Conservation (phyloP, 768 basidiomycete genomes). For the Hygrophorus russula region DNA sequence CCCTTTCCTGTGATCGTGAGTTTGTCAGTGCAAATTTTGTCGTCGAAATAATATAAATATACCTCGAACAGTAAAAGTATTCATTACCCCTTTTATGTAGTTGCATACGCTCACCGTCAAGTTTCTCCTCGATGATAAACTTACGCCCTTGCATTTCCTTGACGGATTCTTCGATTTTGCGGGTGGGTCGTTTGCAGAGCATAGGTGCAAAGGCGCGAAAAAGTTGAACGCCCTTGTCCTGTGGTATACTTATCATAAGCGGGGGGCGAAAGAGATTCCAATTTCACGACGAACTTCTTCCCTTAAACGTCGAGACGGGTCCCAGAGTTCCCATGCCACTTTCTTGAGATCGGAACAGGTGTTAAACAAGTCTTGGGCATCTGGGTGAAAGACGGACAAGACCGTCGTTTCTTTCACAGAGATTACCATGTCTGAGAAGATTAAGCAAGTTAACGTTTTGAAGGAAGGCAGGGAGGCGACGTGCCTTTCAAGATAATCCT, state of each 20-base stretch:
- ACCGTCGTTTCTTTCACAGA: constrained; percentile 92
- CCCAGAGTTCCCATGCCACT: constrained; percentile 81
- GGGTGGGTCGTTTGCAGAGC: constrained; percentile 83
- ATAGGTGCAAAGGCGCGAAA: constrained; percentile 89
- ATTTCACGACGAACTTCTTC: constrained; percentile 31
- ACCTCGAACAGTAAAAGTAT: constrained; percentile 91
- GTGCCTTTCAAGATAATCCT: constrained; percentile 90
- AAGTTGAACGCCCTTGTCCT: constrained; percentile 80
- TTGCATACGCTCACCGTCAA: constrained; percentile 96
- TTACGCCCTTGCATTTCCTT: constrained; percentile 69
- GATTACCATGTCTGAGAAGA: constrained; percentile 68
- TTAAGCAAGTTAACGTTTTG: neutral
- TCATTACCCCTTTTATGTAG: constrained; percentile 86
- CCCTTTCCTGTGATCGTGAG: constrained; percentile 48
- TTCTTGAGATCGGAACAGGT: constrained; percentile 95
- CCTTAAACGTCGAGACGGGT: constrained; percentile 56
- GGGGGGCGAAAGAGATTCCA: neutral
- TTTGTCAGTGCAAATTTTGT: constrained; percentile 1
- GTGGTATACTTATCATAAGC: neutral
- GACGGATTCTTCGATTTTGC: constrained; percentile 72
- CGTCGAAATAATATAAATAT: constrained; percentile 9
- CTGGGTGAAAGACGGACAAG: constrained; percentile 84
- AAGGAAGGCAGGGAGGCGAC: neutral
- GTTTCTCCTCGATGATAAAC: constrained; percentile 93
- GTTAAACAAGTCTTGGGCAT: constrained; percentile 90